phyloP scores from a whole-genome alignment of 2,329 filamentous ascomycete genomes.

The Chaetomiaceae sp. region DNA sequence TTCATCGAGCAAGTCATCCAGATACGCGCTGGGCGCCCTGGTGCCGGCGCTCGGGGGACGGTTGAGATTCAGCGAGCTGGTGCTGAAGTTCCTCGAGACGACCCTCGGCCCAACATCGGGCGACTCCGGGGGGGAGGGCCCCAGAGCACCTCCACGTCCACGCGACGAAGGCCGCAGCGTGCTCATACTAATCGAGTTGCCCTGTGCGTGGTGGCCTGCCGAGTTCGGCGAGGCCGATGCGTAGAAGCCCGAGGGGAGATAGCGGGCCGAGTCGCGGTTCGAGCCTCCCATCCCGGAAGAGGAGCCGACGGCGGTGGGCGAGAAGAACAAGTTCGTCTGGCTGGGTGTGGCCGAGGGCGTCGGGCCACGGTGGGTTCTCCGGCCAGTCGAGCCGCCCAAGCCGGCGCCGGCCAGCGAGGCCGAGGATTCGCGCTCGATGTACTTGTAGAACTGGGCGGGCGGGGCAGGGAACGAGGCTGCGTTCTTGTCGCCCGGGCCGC shows the following conservation, averaged over 20 bases:
- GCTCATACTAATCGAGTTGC: slow-evolving; percentile 55
- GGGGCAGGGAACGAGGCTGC: slow-evolving; percentile 51
- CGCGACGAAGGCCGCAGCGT: slow-evolving; percentile 58
- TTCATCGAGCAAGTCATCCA: slow-evolving; percentile 85
- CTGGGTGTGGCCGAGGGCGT: slow-evolving; percentile 55
- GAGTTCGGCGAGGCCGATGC: slow-evolving; percentile 58
- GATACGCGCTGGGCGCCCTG: slow-evolving; percentile 79
- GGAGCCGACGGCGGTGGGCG: slow-evolving; percentile 73
- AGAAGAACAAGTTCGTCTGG: slow-evolving; percentile 82
- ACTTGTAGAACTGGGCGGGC: slow-evolving; percentile 60
- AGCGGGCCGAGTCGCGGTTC: slow-evolving; percentile 65
- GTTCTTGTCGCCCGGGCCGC: slow-evolving; percentile 50
- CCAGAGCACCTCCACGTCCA: slow-evolving; percentile 44
- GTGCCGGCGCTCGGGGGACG: slow-evolving; percentile 54
- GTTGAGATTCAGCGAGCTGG: slow-evolving; percentile 64
- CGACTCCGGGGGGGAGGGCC: slow-evolving; percentile 60
- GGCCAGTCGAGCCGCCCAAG: slow-evolving; percentile 46
- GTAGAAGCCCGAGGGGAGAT: slow-evolving; percentile 89
- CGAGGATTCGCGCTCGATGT: slow-evolving; percentile 55
- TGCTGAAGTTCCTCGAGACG: slow-evolving; percentile 45
- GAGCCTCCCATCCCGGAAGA: slow-evolving; percentile 53
- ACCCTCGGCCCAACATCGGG: slow-evolving; percentile 49
- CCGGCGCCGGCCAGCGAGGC: slow-evolving; percentile 46
- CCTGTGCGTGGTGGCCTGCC: slow-evolving; percentile 31
- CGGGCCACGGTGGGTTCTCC: slow-evolving; percentile 50